phyloP scores from a whole-genome alignment of 805 yeast genomes.

The Saccharomyces eubayanus region DNA sequence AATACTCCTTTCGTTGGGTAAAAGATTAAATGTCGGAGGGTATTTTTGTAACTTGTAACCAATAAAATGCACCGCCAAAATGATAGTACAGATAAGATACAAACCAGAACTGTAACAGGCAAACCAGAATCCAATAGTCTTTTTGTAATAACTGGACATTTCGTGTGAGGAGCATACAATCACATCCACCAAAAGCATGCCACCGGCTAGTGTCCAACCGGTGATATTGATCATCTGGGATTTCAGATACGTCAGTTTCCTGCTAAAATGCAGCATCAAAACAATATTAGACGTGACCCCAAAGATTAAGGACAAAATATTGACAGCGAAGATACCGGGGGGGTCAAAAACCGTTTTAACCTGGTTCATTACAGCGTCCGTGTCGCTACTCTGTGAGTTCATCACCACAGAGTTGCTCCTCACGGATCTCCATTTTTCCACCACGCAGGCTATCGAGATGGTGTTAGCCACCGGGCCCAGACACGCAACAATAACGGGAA shows the following conservation, averaged over 20 bases:
- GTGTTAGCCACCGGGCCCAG: constrained; percentile 72
- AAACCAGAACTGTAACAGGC: constrained; percentile 58
- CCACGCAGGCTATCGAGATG: constrained; percentile 62
- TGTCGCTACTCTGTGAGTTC: neutral
- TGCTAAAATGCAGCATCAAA: constrained; percentile 62
- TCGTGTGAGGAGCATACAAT: constrained; percentile 19
- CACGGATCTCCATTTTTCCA: constrained; percentile 54
- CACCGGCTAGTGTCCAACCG: constrained; percentile 57
- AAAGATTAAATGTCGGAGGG: constrained; percentile 62
- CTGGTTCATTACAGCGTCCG: constrained; percentile 9
- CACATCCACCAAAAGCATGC: constrained; percentile 40
- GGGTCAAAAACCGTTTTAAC: constrained; percentile 29
- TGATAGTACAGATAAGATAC: constrained; percentile 48
- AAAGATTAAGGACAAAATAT: constrained; percentile 51
- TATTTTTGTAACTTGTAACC: constrained; percentile 56
- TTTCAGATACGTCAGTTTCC: constrained; percentile 45
- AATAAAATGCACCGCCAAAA: constrained; percentile 47
- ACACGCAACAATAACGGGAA: constrained; percentile 73
- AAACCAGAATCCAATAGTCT: constrained; percentile 69
- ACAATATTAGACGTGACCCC: constrained; percentile 64
- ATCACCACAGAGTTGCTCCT: constrained; percentile 3
- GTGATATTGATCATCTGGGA: constrained; percentile 55
- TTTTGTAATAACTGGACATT: constrained; percentile 15
- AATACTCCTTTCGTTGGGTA: constrained; percentile 58
- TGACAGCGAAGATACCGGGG: constrained; percentile 43